Evolutionary conservation across 2,329 filamentous ascomycete species (phyloP), one percentile per base, ranked within the genome.

Genomic region (Phialophora chinensis): DNA sequence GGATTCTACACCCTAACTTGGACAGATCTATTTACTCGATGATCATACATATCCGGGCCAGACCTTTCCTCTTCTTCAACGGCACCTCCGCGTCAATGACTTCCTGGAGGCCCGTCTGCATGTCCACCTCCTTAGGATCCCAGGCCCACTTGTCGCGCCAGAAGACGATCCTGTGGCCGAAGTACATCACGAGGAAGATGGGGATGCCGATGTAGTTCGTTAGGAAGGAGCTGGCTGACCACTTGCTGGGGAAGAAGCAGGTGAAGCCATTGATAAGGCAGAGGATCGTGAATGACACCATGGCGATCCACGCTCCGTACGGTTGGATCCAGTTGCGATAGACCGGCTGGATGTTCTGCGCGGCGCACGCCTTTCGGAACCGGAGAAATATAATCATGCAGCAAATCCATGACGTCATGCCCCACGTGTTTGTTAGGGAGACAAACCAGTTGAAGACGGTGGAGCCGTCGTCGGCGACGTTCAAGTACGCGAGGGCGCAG

Each of bases 221-320:
- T 70, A 90, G 78, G 72, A 95, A 95, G 72, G 82, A 82, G 4
- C 83, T 81, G 0, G 83, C 84, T 17, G 82, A 85, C 85, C 88
- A 94, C 31, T 88, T 81, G 7, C 82, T 79, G 0, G 87, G 86
- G 75, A 89, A 90, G 75, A 94, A 93, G 14, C 90, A 85, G 42
- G 88, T 85, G 77, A 93, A 94, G 1, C 90, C 91, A 72, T 92
- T 92, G 71, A 91, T 88, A 2, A 93, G 77, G 1, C 84, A 86
- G n/a, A 93, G 81, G 29, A 91, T 75, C 1, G 76, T 73, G 61
- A 92, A 84, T 27, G 87, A 74, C 17, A 84, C 75, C 1, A 92
- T 83, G 10, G 84, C 83, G 62, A 85, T 78, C 73, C 84, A 91
- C 0, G 89, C 85, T 1, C 86, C 87, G 73, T 89, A 92, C 0